Evolutionary conservation across 2,329 filamentous ascomycete genomes (phyloP).

Genomic region (Fusarium temperatum): DNA sequence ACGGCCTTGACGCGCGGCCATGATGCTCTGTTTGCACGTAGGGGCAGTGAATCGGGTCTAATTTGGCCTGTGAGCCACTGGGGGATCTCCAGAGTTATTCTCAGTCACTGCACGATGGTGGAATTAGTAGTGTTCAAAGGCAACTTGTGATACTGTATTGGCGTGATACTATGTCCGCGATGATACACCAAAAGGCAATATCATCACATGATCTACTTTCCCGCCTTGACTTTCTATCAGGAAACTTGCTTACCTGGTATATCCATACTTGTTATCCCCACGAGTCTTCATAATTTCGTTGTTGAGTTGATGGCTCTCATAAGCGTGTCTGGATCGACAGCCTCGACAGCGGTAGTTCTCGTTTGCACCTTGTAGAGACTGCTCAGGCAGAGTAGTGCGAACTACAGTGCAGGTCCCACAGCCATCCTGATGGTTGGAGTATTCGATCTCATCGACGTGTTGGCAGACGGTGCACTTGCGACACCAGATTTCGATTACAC

Average conservation of each 20-base stretch:
- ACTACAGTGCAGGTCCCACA: background rate
- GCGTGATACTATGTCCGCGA: background rate
- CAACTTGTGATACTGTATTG: conserved; percentile 14
- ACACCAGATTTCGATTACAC: background rate
- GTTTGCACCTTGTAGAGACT: background rate
- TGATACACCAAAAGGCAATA: background rate
- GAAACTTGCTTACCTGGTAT: background rate
- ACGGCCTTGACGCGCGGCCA: background rate
- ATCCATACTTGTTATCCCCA: background rate
- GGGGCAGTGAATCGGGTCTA: background rate
- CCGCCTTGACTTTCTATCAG: background rate
- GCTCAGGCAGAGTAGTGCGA: background rate
- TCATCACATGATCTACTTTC: background rate
- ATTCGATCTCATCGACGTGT: background rate
- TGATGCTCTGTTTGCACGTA: background rate
- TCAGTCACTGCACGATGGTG: background rate
- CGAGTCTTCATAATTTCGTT: background rate
- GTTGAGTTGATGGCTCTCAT: background rate
- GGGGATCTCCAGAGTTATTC: background rate
- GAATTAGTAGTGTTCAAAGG: background rate
- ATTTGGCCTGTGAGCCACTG: background rate
- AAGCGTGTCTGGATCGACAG: background rate
- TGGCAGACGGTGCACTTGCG: conserved; percentile 9
- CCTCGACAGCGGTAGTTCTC: conserved; percentile 6
- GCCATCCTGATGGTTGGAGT: background rate